Conservation (phyloP, 176 grass and related monocot species). For the Bolboschoenus planiculmis region DNA sequence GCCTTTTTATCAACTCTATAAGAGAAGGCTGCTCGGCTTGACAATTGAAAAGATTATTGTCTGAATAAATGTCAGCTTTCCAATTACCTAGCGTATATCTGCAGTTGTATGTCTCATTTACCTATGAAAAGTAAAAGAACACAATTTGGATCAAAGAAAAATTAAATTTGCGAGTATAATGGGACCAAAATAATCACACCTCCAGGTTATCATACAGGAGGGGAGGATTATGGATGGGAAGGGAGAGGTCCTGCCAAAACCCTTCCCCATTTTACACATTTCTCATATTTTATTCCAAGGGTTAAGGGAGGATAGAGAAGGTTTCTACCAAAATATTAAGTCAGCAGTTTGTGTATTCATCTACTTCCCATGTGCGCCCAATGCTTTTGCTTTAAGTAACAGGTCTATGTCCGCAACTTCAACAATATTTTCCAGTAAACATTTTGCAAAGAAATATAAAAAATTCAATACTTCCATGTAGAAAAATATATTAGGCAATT, state of each 20-base stretch:
- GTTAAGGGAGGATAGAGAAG: not conserved
- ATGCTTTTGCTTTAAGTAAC: not conserved
- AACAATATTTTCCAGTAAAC: not conserved
- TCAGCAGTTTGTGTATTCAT: not conserved
- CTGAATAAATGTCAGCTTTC: constrained; percentile 69
- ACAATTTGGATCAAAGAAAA: not conserved
- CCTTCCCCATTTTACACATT: too few species aligned
- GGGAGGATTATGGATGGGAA: too few species aligned
- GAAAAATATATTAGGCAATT: not conserved
- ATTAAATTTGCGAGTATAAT: not conserved
- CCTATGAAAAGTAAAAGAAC: constrained; percentile 34
- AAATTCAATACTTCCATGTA: not conserved
- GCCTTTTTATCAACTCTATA: constrained; percentile 66
- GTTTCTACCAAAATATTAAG: not conserved
- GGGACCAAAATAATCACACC: not conserved
- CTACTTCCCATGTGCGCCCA: not conserved
- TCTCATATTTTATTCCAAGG: too few species aligned
- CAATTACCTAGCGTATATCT: constrained; percentile 69
- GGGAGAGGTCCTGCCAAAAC: too few species aligned
- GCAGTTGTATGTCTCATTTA: constrained; percentile 90
- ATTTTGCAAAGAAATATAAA: not conserved
- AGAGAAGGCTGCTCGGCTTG: constrained; percentile 59
- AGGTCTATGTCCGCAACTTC: not conserved
- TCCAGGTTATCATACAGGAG: not conserved
- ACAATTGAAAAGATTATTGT: constrained; percentile 73